Percentiles rank a stretch among this genome's conserved stretches.
Conservation (phyloP, 805 yeast species). For the Zygosaccharomyces bisporus region DNA sequence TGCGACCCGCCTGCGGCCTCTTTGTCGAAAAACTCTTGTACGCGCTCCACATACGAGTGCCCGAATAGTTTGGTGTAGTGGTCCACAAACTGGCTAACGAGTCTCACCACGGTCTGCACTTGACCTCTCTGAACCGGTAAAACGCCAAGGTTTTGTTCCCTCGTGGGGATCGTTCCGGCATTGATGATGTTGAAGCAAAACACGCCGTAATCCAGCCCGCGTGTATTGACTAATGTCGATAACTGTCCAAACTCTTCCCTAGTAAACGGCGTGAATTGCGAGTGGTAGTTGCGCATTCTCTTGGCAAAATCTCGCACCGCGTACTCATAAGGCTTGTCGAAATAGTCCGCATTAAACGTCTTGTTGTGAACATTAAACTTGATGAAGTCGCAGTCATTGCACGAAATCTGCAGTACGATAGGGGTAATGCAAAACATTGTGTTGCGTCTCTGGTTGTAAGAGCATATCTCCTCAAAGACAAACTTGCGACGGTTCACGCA, state of each 20-base stretch:
- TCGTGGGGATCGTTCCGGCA: constrained; percentile 19
- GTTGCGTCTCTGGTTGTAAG: constrained; percentile 17
- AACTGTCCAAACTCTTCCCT: constrained; percentile 22
- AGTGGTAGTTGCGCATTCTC: constrained; percentile 49
- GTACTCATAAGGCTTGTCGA: constrained; percentile 45
- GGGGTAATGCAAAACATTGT: constrained; percentile 40
- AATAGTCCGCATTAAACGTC: constrained; percentile 59
- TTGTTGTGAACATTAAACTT: constrained; percentile 62
- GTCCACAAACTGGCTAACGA: constrained; percentile 24
- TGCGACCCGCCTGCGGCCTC: constrained; percentile 9
- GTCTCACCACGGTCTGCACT: constrained; percentile 16
- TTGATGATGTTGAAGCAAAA: constrained; percentile 23
- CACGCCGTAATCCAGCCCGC: constrained; percentile 18
- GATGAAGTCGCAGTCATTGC: constrained; percentile 49
- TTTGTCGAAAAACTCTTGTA: constrained; percentile 17
- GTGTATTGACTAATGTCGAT: constrained; percentile 11
- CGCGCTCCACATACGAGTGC: constrained; percentile 22
- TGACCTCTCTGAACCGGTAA: constrained; percentile 19
- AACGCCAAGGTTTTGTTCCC: constrained; percentile 12
- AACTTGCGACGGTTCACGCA: constrained; percentile 42
- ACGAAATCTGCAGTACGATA: constrained; percentile 56
- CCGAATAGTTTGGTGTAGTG: constrained; percentile 24
- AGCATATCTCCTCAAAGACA: constrained; percentile 25
- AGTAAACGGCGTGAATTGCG: constrained; percentile 31
- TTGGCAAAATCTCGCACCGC: constrained; percentile 59